Evolutionary conservation across 495 filamentous ascomycete genomes (phyloP), one percentile per base, ranked within the genome.

Genomic region (Zalerion maritima): DNA sequence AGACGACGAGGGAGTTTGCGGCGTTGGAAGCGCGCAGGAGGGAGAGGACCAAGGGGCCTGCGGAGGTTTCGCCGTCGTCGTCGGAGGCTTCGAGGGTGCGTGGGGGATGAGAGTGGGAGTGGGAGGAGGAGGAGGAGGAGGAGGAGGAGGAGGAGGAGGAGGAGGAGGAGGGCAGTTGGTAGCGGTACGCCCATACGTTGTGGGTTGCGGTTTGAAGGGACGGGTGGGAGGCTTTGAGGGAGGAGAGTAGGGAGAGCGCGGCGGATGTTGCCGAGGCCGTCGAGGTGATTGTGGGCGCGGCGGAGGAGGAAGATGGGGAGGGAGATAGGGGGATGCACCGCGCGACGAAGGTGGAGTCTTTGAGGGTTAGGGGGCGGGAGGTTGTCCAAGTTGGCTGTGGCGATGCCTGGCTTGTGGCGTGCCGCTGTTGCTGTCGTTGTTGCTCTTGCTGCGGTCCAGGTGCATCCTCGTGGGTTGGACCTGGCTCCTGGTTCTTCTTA

Each of bases 1-100:
- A 79, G 12, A 97, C 82, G 4, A 97, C 80, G 10, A 94, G 61
- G 1, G 81, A 75, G 55, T 84, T 68, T 57, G 75, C 76, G 2
- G 83, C 72, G 49, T 78, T 69, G 64, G 80, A 76, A 36, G 83
- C 54, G 49, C 84, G 75, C 65, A 97, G 64, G 25, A 92, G 52
- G 50, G 78, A 71, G 14, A 92, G 60, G 41, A 96, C 49, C 15
- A 89, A 66, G 0, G 73, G 71, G 4, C 89, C 89, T 15, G 80
- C 83, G 15, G 83, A 85, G 6, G 71, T 75, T 58, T 97, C 89
- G 5, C 89, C 89, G 47, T 97, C 89, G 44, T 94, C 87, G 37
- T 92, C 83, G 34, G 71, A 81, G 43, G 91, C 82, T 44, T 96
- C 82, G 15, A 69, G 71, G 10, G 67, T 62, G 2, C n/a, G 26